A percentile compares a stretch with the other conserved stretches of the same genome.
These are phyloP conservation scores for Syzygium aromaticum DNA, from an alignment of 345 rosid species.

Conservation along the genomic window DNA sequence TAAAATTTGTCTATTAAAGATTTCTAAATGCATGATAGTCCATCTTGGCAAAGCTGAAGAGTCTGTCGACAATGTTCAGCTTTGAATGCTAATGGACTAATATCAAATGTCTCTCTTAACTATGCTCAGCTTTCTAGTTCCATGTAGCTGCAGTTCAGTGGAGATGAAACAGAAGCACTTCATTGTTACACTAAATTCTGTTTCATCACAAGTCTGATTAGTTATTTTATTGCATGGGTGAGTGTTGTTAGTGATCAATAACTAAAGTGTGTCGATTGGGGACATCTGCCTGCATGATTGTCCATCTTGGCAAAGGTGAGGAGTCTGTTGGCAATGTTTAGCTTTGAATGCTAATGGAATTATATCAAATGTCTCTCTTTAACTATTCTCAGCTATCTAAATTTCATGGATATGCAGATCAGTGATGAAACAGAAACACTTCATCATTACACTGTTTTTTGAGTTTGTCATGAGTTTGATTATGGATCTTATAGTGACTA, in stretches of 20 bases:
- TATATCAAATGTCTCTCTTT: neutral
- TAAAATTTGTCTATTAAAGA: neutral
- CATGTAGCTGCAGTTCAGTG: constrained; percentile 20
- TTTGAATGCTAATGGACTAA: constrained; percentile 44
- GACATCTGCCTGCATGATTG: neutral
- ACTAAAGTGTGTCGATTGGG: neutral
- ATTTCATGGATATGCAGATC: constrained; percentile 14
- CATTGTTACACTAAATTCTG: neutral
- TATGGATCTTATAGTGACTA: neutral
- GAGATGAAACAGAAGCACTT: constrained; percentile 11
- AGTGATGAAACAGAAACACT: constrained; percentile 10
- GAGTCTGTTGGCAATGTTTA: constrained; percentile 7
- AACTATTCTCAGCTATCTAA: neutral
- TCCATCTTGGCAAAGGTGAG: constrained; percentile 23
- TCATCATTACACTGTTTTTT: neutral
- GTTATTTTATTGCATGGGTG: neutral
- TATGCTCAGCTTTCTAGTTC: constrained; percentile 3
- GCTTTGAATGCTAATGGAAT: constrained; percentile 40
- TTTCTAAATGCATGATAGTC: neutral
- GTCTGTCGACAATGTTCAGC: constrained; percentile 15
- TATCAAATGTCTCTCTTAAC: constrained; percentile 4
- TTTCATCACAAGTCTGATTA: neutral
- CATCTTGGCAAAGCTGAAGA: constrained; percentile 25
- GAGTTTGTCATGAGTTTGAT: neutral
- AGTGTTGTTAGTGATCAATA: neutral